These are phyloP conservation scores for Rugosomyces carneus DNA, from an alignment of 1,284 basidiomycete genomes.

Conservation along the genomic window DNA sequence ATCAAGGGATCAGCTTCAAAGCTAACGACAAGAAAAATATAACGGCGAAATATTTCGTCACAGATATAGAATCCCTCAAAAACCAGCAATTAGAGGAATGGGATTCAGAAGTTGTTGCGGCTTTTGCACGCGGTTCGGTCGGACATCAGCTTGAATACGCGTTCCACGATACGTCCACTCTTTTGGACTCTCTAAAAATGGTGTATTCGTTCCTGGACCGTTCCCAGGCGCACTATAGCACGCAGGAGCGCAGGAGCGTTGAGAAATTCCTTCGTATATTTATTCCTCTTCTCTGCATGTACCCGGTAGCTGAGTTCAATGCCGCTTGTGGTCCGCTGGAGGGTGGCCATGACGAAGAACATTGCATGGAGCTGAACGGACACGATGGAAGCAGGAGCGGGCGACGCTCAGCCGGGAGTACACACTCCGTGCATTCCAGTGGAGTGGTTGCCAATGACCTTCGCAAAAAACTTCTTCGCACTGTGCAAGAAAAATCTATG, in stretches of 20 bases:
- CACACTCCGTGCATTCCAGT: constrained; percentile 32
- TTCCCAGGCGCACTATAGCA: constrained; percentile 67
- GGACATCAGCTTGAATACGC: constrained; percentile 76
- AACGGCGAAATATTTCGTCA: constrained; percentile 85
- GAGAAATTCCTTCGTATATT: constrained; percentile 86
- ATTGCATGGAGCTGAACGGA: constrained; percentile 35
- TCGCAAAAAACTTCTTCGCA: constrained; percentile 74
- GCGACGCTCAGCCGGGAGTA: constrained; percentile 38
- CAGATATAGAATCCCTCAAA: constrained; percentile 81
- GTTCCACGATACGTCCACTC: constrained; percentile 74
- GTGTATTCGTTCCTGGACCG: constrained; percentile 89
- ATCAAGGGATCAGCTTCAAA: constrained; percentile 95
- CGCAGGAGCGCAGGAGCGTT: constrained; percentile 75
- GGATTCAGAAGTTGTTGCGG: constrained; percentile 28
- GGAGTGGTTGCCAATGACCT: constrained; percentile 64
- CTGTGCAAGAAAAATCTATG: constrained; percentile 48
- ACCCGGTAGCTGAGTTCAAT: constrained; percentile 74
- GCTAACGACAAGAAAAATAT: constrained; percentile 94
- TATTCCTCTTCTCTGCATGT: constrained; percentile 78
- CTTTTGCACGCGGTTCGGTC: constrained; percentile 40
- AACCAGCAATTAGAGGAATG: constrained; percentile 51
- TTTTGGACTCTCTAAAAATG: constrained; percentile 88
- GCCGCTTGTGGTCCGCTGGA: constrained; percentile 60
- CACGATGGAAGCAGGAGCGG: constrained; percentile 40
- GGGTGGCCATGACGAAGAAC: constrained; percentile 44